These are phyloP conservation scores for Grigorovia humatica DNA, from an alignment of 805 yeast genomes.

Conservation along the genomic window DNA sequence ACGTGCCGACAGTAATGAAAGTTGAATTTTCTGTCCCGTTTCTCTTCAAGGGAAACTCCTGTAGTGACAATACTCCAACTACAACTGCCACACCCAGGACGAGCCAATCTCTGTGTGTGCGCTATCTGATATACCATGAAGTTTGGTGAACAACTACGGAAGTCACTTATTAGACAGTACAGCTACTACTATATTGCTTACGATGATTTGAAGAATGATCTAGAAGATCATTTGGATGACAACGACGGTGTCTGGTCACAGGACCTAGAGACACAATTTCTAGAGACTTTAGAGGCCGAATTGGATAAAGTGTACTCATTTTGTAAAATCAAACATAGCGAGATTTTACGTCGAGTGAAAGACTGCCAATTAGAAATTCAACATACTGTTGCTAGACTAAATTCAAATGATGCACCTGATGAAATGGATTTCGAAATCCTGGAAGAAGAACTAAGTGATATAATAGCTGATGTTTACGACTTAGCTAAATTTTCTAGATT, in stretches of 20 bases:
- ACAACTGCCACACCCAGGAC: no score
- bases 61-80: no score
- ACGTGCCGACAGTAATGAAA: no score
- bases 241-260: slow-evolving; percentile 60
- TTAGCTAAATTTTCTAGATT: slow-evolving; percentile 86
- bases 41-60: no score
- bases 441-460: slow-evolving; percentile 70
- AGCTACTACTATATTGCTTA: slow-evolving; percentile 84
- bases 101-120: no score
- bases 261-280: slow-evolving; percentile 70
- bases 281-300: slow-evolving; percentile 65
- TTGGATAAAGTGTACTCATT: slow-evolving; percentile 89
- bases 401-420: slow-evolving; percentile 38
- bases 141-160: slow-evolving; percentile 88
- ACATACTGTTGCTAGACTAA: slow-evolving; percentile 50
- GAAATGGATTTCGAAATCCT: slow-evolving; percentile 64
- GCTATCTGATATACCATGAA: slow-evolving; percentile 45
- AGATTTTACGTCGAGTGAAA: slow-evolving; percentile 74
- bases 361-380: slow-evolving; percentile 67
- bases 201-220: slow-evolving; percentile 77
- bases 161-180: slow-evolving; percentile 83
- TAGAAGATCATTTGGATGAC: slow-evolving; percentile 54
- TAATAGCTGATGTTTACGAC: slow-evolving; percentile 96
- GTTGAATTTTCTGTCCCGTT: no score
- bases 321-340: slow-evolving; percentile 79